Base-by-base conservation (phyloP, 257 asterid genomes). In the Paulownia fortunei region DNA sequence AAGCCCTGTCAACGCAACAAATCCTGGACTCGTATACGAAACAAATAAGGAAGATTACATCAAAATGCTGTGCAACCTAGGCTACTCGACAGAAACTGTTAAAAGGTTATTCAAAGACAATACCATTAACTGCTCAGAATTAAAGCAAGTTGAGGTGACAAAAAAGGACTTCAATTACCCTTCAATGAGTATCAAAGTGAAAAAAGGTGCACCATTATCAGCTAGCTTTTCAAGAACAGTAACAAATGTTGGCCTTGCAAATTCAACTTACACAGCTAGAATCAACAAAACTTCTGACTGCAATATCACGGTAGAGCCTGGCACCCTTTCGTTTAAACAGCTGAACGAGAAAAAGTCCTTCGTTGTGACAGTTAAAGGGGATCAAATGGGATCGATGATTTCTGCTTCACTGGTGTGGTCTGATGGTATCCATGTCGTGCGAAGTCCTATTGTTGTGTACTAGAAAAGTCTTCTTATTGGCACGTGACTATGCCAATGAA, bases 371-470 rank as follows among this genome's bases (percentile, higher is more conserved):
- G 86, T 74, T 1, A 11, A 62, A 61, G 83, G 83, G 24, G 55
- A 26, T 46, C 13, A 1, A 9, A 0, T 46, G 66, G 7, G 21
- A 8, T 24, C 49, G 1, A 54, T 80, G 62, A 3, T 52, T 1
- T 84, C 87, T 34, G 77, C 83, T 39, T 77, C 85, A 21, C 62
- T 87, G 18, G 76, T 69, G 65, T 87, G 91, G 91, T 82, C 77
- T 34, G 82, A 87, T 68, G 88, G 87, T 15, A 47, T 46, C 19
- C 83, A 83, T 60, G 19, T 21, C 1, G 85, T 81, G 19, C 75
- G 85, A 8, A 81, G 85, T 39, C 82, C 82, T 9, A 81, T 81
- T n/a, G 82, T 81, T 30, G 65, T 81, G 39, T 81, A 76, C 58
- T 65, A 58, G 15, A 9, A 9, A 30, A 34, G 36, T 18, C 12